These are phyloP conservation scores for Moesziomyces aphidis DNA, from an alignment of 1,284 basidiomycete species.

Conservation along the genomic window DNA sequence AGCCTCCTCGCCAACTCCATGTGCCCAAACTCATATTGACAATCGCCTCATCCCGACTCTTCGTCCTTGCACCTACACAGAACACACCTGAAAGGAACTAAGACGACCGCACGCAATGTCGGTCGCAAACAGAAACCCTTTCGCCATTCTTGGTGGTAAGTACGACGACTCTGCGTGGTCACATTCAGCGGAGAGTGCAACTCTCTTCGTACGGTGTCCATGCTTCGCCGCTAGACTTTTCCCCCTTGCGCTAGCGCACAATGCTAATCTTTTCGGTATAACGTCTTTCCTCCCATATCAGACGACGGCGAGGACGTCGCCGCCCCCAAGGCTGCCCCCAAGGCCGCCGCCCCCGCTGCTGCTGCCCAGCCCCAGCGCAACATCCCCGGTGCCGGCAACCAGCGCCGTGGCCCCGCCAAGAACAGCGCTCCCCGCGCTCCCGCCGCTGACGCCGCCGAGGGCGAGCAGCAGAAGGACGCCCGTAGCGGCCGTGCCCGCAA, in stretches of 20 bases:
- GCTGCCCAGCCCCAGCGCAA: conserved; percentile 51
- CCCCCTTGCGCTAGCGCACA: background rate
- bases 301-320: conserved; percentile 59
- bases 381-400: conserved; percentile 61
- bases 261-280: conserved; percentile 8
- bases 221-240: too few relatives aligned
- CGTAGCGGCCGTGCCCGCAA: conserved; percentile 39
- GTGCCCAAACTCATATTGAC: conserved; percentile 9
- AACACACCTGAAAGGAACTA: conserved; percentile 45
- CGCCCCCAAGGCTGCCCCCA: conserved; percentile 53
- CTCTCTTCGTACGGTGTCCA: too few relatives aligned
- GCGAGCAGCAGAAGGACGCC: conserved; percentile 47
- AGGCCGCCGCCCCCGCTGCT: conserved; percentile 54
- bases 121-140: conserved; percentile 67
- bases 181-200: too few relatives aligned
- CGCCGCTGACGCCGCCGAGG: conserved; percentile 42
- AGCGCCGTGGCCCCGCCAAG: conserved; percentile 46
- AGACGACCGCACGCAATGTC: conserved; percentile 65
- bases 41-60: background rate
- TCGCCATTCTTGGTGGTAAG: conserved; percentile 66
- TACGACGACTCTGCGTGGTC: conserved; percentile 3
- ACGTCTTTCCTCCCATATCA: conserved; percentile 4
- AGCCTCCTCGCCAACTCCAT: background rate
- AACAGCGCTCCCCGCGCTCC: conserved; percentile 49
- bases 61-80: conserved; percentile 12